These are phyloP conservation scores for Serendipita vermifera DNA, from an alignment of 768 basidiomycete genomes.

Conservation along the genomic window DNA sequence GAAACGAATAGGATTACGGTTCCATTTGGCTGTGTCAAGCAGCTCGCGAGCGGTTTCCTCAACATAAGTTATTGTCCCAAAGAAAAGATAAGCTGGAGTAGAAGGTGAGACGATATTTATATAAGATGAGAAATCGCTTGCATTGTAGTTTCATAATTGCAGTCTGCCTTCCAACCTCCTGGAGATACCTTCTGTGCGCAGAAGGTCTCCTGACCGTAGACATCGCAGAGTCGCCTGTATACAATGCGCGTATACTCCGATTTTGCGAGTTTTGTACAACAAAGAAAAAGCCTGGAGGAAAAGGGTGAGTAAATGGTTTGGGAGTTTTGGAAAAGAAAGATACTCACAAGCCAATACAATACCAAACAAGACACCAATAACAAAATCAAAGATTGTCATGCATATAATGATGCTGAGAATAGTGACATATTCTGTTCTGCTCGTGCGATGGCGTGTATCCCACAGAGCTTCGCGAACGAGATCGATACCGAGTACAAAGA, in stretches of 20 bases:
- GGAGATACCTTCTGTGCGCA: conserved; percentile 76
- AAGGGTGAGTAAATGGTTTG: neutral
- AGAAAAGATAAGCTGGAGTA: conserved; percentile 63
- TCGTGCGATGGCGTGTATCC: conserved; percentile 87
- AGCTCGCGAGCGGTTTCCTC: conserved; percentile 74
- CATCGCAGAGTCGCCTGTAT: conserved; percentile 70
- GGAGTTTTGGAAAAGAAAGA: neutral
- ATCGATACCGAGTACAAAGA: conserved; percentile 89
- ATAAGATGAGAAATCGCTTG: conserved; percentile 16
- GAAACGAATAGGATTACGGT: conserved; percentile 69
- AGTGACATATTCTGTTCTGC: conserved; percentile 66
- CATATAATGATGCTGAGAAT: conserved; percentile 76
- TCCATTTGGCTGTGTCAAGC: conserved; percentile 59
- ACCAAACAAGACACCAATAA: conserved; percentile 83
- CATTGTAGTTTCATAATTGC: conserved; percentile 81
- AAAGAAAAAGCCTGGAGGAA: conserved; percentile 67
- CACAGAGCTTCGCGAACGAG: conserved; percentile 85
- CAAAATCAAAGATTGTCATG: conserved; percentile 93
- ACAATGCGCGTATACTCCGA: conserved; percentile 67
- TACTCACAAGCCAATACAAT: conserved; percentile 77
- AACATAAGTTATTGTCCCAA: conserved; percentile 83
- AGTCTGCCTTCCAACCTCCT: conserved; percentile 86
- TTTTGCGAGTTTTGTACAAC: conserved; percentile 89
- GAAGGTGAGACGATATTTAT: neutral
- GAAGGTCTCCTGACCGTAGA: conserved; percentile 87